phyloP scores from a whole-genome alignment of 345 rosid species.

The Syzygium oleosum region DNA sequence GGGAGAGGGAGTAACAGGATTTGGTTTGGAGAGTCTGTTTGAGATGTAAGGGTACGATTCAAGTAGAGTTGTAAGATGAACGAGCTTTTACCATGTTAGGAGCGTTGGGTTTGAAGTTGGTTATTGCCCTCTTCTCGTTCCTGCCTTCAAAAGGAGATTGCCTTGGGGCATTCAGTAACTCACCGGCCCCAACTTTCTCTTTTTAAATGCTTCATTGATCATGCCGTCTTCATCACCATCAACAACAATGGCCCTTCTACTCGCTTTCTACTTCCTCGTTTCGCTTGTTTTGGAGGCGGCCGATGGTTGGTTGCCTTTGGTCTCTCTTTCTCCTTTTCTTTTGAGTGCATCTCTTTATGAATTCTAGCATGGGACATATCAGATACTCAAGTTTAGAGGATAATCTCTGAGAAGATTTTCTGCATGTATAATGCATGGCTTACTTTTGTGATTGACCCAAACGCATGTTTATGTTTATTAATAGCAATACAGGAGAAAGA shows the following conservation, averaged over 20 bases:
- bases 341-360: neutral
- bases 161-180: neutral
- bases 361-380: neutral
- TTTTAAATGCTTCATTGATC: neutral
- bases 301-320: neutral
- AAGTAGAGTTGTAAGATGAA: neutral
- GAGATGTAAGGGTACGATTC: neutral
- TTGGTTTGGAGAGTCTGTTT: neutral
- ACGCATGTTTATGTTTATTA: neutral
- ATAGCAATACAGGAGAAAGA: neutral
- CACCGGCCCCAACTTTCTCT: neutral
- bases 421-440: neutral
- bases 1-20: too few species aligned
- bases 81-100: neutral
- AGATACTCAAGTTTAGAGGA: neutral
- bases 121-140: neutral
- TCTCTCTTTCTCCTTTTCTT: neutral
- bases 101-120: neutral
- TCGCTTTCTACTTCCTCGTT: neutral
- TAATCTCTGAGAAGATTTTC: neutral
- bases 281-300: neutral
- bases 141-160: neutral
- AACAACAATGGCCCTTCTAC: neutral
- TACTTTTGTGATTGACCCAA: neutral
- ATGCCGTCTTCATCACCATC: neutral